These are phyloP conservation scores for Ogataea ganodermae DNA, from an alignment of 805 yeast genomes.

Conservation along the genomic window DNA sequence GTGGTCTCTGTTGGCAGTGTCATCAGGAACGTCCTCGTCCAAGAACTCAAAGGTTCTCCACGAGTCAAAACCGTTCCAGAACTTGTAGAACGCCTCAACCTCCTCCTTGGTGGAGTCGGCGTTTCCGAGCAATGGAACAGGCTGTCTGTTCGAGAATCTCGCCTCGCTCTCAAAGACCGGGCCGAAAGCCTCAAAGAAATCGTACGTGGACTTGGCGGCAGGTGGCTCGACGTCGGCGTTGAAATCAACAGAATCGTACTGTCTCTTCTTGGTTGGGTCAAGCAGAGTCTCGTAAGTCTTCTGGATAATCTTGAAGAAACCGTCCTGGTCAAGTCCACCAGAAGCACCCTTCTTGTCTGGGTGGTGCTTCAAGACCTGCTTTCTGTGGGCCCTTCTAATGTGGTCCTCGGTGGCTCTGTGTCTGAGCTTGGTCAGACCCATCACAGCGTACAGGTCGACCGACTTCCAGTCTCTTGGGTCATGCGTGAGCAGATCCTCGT, in stretches of 20 bases:
- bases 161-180: slow-evolving; percentile 90
- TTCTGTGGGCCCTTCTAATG: slow-evolving; percentile 94
- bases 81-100: slow-evolving; percentile 84
- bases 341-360: slow-evolving; percentile 96
- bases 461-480: slow-evolving; percentile 99
- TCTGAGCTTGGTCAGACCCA: slow-evolving; percentile 90
- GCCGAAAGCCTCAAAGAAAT: slow-evolving; percentile 89
- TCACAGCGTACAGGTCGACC: slow-evolving; percentile 93
- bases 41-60: slow-evolving; percentile 98
- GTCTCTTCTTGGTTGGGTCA: slow-evolving; percentile 85
- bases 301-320: slow-evolving; percentile 96
- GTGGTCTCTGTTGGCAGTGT: slow-evolving; percentile 98
- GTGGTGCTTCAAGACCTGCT: slow-evolving; percentile 93
- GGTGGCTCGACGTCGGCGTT: slow-evolving; percentile 86
- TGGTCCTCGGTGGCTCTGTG: slow-evolving; percentile 90
- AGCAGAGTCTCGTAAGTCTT: slow-evolving; percentile 90
- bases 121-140: slow-evolving; percentile 82
- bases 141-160: slow-evolving; percentile 88
- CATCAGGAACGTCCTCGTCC: slow-evolving; percentile 99
- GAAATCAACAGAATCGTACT: slow-evolving; percentile 93
- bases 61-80: slow-evolving; percentile 93
- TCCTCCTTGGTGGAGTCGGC: slow-evolving; percentile 68
- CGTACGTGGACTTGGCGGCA: slow-evolving; percentile 50
- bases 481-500: slow-evolving; percentile 69
- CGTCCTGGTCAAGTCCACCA: slow-evolving; percentile 90